These are phyloP conservation scores for Umbilicaria muhlenbergii DNA, from an alignment of 495 filamentous ascomycete genomes.

Conservation along the genomic window DNA sequence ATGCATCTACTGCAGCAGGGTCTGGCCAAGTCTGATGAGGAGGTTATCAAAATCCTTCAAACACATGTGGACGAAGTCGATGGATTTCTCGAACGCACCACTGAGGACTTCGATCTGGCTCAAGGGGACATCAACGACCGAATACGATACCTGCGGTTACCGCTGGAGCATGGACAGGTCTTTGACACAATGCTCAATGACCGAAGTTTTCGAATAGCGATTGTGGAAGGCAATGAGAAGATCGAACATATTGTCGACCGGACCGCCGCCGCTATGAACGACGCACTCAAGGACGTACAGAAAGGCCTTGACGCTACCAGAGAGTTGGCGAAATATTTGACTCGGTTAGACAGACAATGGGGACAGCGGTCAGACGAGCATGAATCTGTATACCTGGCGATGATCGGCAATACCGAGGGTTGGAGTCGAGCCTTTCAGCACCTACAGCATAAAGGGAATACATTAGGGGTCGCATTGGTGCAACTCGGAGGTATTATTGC, in stretches of 20 bases:
- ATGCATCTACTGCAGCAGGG: constrained; percentile 75
- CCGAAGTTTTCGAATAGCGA: constrained; percentile 60
- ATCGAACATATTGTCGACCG: constrained; percentile 79
- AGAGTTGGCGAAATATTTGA: constrained; percentile 62
- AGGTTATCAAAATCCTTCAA: constrained; percentile 81
- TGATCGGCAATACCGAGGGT: constrained; percentile 76
- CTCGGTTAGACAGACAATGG: constrained; percentile 40
- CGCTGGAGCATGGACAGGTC: constrained; percentile 63
- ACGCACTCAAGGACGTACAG: constrained; percentile 57
- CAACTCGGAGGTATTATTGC: constrained; percentile 50
- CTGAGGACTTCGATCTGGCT: constrained; percentile 76
- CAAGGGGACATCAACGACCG: constrained; percentile 58
- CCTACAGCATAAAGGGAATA: constrained; percentile 46
- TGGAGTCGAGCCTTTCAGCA: constrained; percentile 63
- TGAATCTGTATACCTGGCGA: constrained; percentile 53
- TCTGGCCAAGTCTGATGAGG: constrained; percentile 71
- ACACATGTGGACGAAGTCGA: constrained; percentile 89
- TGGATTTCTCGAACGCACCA: constrained; percentile 67
- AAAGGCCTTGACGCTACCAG: constrained; percentile 64
- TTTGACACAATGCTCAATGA: constrained; percentile 87
- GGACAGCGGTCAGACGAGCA: constrained; percentile 26
- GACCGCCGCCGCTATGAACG: constrained; percentile 57
- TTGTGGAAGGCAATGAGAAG: constrained; percentile 75
- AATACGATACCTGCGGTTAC: constrained; percentile 62
- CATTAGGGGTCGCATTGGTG: constrained; percentile 42